phyloP scores from a whole-genome alignment of 73 alveolate species.

The Paramecium primaurelia region DNA sequence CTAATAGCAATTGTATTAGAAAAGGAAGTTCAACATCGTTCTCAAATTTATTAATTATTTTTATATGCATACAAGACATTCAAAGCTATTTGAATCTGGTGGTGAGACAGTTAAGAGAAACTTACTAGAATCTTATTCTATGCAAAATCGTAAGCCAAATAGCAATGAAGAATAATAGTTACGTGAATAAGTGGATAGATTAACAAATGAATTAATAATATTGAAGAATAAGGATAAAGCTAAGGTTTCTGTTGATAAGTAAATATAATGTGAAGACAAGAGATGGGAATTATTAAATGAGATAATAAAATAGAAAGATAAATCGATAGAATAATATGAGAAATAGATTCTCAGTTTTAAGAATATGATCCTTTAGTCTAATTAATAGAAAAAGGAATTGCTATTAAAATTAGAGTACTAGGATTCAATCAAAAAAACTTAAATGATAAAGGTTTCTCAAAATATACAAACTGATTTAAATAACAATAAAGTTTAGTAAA shows the following conservation, averaged over 20 bases:
- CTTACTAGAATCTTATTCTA: neutral
- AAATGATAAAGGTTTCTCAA: neutral
- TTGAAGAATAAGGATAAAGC: neutral
- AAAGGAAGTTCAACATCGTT: neutral
- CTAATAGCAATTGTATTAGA: neutral
- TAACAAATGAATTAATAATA: neutral
- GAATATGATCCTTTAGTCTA: neutral
- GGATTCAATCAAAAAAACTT: neutral
- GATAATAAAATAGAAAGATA: neutral
- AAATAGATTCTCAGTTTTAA: constrained; percentile 1
- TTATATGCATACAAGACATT: neutral
- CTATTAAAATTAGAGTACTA: neutral
- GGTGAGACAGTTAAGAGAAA: neutral
- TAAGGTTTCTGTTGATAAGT: neutral
- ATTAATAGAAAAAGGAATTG: neutral
- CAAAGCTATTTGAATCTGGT: neutral
- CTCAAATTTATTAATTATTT: neutral
- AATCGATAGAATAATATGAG: neutral
- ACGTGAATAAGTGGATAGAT: neutral
- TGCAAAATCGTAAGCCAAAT: neutral
- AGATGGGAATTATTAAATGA: neutral
- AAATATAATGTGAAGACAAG: neutral
- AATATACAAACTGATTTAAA: neutral
- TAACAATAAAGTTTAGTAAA: neutral
- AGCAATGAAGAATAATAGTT: neutral